Evolutionary conservation across 192 early-diverging fungal genomes (phyloP).

Genomic region (Rhizophagus clarus): DNA sequence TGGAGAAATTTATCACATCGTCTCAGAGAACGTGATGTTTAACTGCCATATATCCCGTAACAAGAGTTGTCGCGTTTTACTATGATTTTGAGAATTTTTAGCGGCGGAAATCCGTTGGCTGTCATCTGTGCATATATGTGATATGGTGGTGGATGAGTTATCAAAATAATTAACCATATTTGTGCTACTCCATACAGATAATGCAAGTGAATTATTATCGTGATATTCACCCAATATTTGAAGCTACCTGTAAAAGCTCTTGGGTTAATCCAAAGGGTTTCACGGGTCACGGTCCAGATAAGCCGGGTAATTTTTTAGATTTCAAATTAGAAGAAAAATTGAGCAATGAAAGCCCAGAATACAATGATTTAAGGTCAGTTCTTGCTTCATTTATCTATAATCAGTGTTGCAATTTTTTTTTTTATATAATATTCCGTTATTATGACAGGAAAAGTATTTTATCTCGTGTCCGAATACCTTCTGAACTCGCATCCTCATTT

Average conservation of each 20-base stretch:
- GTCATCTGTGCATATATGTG: no score
- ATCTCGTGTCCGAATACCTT: slow-evolving; percentile 16
- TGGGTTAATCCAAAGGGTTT: slow-evolving; percentile 25
- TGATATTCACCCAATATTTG: slow-evolving; percentile 27
- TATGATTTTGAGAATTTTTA: no score
- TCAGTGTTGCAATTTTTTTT: neutral
- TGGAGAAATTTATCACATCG: no score
- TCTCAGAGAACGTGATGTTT: no score
- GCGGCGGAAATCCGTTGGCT: no score
- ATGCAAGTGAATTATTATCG: slow-evolving; percentile 14
- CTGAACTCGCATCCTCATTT: neutral
- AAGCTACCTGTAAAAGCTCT: slow-evolving; percentile 5
- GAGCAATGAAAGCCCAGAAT: no score
- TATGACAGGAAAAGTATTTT: slow-evolving; percentile 8
- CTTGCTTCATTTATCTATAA: neutral
- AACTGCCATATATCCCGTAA: no score
- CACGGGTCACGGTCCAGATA: slow-evolving; percentile 4
- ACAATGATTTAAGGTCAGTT: neutral
- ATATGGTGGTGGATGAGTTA: no score
- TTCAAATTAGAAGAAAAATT: neutral
- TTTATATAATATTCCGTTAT: slow-evolving; percentile 14
- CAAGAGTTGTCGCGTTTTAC: no score
- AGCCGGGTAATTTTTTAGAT: slow-evolving; percentile 22
- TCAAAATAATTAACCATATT: no score
- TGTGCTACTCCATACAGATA: neutral